phyloP scores from a whole-genome alignment of 2,329 filamentous ascomycete genomes.

The Huntiella savannae region DNA sequence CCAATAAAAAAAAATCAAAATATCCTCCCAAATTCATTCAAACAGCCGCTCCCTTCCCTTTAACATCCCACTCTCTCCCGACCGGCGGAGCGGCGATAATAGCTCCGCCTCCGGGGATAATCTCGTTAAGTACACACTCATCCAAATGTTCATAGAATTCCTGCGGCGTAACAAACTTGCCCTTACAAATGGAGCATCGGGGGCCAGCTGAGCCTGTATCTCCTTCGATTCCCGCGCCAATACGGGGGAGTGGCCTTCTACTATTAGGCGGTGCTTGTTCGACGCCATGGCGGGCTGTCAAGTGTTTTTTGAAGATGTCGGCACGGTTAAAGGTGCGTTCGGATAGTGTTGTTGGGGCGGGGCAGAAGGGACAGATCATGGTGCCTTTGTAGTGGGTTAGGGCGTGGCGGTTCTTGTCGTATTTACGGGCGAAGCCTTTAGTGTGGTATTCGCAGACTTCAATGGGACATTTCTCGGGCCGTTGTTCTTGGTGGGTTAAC shows the following conservation, averaged over 20 bases:
- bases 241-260: conserved; percentile 44
- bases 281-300: conserved; percentile 82
- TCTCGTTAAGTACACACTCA: conserved; percentile 40
- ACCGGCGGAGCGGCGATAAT: too few species aligned
- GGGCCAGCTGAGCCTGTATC: conserved; percentile 24
- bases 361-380: conserved; percentile 95
- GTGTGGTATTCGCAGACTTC: conserved; percentile 80
- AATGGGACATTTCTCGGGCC: conserved; percentile 92
- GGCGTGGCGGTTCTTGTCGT: conserved; percentile 94
- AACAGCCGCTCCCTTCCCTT: too few species aligned
- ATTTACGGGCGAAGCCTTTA: conserved; percentile 91
- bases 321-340: conserved; percentile 95
- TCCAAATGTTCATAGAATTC: conserved; percentile 95
- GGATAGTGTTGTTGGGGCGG: conserved; percentile 64
- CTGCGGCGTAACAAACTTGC: conserved; percentile 63
- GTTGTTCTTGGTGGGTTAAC: conserved; percentile 84
- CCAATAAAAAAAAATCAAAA: background rate
- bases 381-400: conserved; percentile 95
- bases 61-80: too few species aligned
- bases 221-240: background rate
- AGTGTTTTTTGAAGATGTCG: conserved; percentile 90
- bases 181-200: conserved; percentile 78
- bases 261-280: conserved; percentile 88
- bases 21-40: background rate
- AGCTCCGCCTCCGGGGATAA: conserved; percentile 23